Percentiles rank a stretch among this genome's conserved stretches.
Evolutionary conservation across 148 eudicot species (phyloP).

Genomic region (Chenopodium formosanum): DNA sequence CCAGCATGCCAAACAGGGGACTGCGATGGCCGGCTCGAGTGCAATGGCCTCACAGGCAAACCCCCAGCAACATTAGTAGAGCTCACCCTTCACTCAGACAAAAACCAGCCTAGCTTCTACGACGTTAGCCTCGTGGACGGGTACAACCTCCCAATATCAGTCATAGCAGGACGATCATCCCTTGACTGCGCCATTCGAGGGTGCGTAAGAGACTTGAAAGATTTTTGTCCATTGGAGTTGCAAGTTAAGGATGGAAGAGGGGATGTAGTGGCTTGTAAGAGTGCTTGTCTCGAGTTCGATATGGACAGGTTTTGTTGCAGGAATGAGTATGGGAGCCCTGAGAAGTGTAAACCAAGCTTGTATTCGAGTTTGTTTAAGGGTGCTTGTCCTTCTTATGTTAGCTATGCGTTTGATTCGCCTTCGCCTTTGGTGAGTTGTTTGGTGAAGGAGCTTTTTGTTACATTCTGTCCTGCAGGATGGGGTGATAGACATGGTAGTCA

Average conservation of each 20-base stretch:
- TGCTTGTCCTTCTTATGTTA: constrained; percentile 59
- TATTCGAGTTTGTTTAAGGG: constrained; percentile 64
- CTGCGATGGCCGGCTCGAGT: constrained; percentile 51
- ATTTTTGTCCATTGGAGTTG: constrained; percentile 57
- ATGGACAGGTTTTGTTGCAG: constrained; percentile 63
- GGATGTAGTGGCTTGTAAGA: constrained; percentile 66
- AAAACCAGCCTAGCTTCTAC: constrained; percentile 51
- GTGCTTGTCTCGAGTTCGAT: constrained; percentile 68
- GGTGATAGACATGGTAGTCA: constrained; percentile 19
- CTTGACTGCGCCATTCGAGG: constrained; percentile 45
- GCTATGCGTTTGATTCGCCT: constrained; percentile 63
- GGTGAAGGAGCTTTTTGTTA: constrained; percentile 48
- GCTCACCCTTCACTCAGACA: constrained; percentile 45
- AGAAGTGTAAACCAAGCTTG: constrained; percentile 59
- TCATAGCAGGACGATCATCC: constrained; percentile 23
- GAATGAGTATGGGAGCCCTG: constrained; percentile 53
- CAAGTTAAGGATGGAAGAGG: constrained; percentile 36
- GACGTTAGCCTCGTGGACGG: constrained; percentile 80
- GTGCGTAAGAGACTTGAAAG: constrained; percentile 46
- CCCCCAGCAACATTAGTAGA: constrained; percentile 71
- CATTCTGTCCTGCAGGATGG: constrained; percentile 61
- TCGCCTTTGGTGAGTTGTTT: constrained; percentile 54
- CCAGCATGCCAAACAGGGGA: constrained; percentile 68
- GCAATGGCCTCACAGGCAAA: constrained; percentile 53
- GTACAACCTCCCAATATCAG: constrained; percentile 61